Conservation (phyloP, 495 filamentous ascomycete species). For the Lepidopterella palustris region DNA sequence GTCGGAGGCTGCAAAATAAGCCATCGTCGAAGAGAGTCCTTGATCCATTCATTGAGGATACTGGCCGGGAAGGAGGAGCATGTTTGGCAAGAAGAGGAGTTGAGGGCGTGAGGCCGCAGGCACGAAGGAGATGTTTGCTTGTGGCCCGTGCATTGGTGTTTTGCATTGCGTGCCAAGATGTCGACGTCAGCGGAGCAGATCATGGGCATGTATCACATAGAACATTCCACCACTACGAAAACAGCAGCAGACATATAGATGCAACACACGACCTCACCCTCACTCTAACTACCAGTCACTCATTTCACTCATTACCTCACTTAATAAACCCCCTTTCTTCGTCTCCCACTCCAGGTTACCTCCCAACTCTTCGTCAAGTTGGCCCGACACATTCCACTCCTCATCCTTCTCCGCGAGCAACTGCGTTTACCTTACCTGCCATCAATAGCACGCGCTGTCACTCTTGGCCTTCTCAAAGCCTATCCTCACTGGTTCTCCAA, state of each 20-base stretch:
- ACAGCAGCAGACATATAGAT: not conserved
- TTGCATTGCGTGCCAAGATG: not conserved
- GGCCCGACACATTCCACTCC: slow-evolving; percentile 8
- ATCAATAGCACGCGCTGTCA: not conserved
- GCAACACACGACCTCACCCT: not conserved
- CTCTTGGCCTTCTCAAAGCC: not conserved
- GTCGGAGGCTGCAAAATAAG: no score
- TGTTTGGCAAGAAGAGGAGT: no score
- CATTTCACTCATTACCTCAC: not conserved
- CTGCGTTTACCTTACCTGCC: not conserved
- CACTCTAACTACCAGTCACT: not conserved
- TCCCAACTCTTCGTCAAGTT: slow-evolving; percentile 8
- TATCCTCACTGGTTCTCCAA: slow-evolving; percentile 4
- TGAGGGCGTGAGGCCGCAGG: no score
- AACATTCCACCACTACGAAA: no score
- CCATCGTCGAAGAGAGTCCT: no score
- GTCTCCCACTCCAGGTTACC: not conserved
- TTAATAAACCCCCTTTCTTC: not conserved
- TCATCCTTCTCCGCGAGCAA: not conserved
- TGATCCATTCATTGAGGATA: no score
- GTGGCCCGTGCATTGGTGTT: not conserved
- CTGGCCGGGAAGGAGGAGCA: no score
- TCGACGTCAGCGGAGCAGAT: not conserved
- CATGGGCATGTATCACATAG: not conserved
- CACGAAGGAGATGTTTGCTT: no score